A percentile compares a stretch with the other conserved stretches of the same genome.
Evolutionary conservation across 2,329 filamentous ascomycete genomes (phyloP).

Genomic region (Dactylonectria macrodidyma): DNA sequence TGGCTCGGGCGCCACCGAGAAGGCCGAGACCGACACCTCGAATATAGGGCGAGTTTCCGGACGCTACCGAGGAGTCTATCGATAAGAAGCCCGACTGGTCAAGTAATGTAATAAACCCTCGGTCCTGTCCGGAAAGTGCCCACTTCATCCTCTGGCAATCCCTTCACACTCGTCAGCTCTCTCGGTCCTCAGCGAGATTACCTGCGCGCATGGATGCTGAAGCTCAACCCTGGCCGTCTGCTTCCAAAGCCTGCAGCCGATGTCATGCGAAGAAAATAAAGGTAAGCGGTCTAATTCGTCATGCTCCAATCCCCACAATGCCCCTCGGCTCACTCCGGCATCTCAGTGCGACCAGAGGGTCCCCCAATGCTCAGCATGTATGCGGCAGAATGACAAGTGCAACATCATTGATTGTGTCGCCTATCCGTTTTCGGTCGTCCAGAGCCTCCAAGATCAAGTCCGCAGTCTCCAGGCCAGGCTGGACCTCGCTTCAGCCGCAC

Average conservation of each 20-base stretch:
- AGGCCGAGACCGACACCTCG: not conserved
- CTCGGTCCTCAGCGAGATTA: not conserved
- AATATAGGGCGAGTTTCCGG: not conserved
- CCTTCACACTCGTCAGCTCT: not conserved
- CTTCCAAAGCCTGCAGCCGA: conserved; percentile 21
- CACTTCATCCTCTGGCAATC: not conserved
- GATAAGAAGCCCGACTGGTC: not conserved
- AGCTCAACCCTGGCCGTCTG: conserved; percentile 11
- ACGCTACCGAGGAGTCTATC: not conserved
- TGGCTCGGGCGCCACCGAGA: conserved; percentile 18
- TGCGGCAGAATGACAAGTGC: conserved; percentile 29
- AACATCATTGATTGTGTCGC: conserved; percentile 35
- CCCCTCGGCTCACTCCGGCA: conserved; percentile 13
- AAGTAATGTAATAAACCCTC: not conserved
- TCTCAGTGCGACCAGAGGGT: conserved; percentile 31
- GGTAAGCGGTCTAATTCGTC: not conserved
- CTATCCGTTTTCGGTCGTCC: conserved; percentile 26
- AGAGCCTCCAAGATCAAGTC: conserved; percentile 15
- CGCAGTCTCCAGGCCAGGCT: conserved; percentile 7
- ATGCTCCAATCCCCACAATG: not conserved
- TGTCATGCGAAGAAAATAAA: conserved; percentile 25
- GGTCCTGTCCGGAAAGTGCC: not conserved
- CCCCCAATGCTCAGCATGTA: conserved; percentile 32
- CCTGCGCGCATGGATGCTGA: not conserved
- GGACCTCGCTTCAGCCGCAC: not conserved